Base-by-base conservation (phyloP, 192 early-diverging fungal species). In the Entomortierella chlamydospora region DNA sequence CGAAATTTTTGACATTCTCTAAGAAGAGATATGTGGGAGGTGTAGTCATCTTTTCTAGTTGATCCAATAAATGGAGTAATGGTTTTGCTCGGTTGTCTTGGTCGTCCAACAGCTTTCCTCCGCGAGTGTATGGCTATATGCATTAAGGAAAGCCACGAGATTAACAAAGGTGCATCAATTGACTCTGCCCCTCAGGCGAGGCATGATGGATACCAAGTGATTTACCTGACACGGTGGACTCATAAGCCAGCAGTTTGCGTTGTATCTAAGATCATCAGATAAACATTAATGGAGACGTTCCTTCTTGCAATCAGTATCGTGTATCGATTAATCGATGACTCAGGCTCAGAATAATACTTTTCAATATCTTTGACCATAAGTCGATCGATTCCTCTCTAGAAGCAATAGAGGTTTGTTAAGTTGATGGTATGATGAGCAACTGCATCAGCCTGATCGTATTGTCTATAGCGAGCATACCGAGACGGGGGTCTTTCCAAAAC, bases 211-310 rank as follows among this genome's bases (percentile, higher is more conserved):
- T n/a, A 11, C 18, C 2, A 52, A 9, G 49, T n/a, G 11, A 8
- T 11, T 50, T 78, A 90, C 88, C 82, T 98, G 97, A 64, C 97
- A 98, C 0, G 97, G 97, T 29, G 97, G 97, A 61, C 92, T 94
- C 55, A 97, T 84, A 11, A 98, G 84, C 97, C 97, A 97, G 55
- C 91, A 91, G 72, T 93, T 87, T 1, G 93, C 92, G 12, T 88
- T 68, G 67, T 91, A 87, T 81, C 82, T 88, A 70, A 13, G 25
- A 11, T 9, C n/a, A 11, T n/a, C n/a, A n/a, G n/a, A n/a, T n/a
- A n/a, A n/a, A n/a, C n/a, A n/a, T n/a, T n/a, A n/a, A n/a, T n/a
- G n/a, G n/a, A n/a, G n/a, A n/a, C n/a, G n/a, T n/a, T n/a, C n/a
- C n/a, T n/a, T n/a, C n/a, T n/a, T n/a, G n/a, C n/a, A n/a, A n/a